These are phyloP conservation scores for Pseudocercospora vitis DNA, from an alignment of 2,329 filamentous ascomycete genomes.

Conservation along the genomic window DNA sequence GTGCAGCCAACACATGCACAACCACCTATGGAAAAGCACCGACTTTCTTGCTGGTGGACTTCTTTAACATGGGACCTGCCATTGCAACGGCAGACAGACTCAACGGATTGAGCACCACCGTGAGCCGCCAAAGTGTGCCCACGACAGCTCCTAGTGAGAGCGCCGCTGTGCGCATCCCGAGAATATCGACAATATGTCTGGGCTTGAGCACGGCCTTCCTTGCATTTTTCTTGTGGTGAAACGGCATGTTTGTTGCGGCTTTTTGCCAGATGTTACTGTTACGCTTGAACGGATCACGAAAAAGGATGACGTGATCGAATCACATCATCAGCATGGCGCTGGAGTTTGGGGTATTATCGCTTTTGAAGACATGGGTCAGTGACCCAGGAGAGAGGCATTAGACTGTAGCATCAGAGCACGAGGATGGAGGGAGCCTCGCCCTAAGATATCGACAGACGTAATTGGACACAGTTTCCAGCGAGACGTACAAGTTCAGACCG, in stretches of 20 bases:
- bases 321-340: background rate
- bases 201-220: conserved; percentile 23
- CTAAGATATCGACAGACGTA: background rate
- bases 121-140: conserved; percentile 16
- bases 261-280: conserved; percentile 8
- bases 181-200: conserved; percentile 17
- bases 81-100: conserved; percentile 43
- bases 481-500: conserved; percentile 13
- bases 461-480: background rate
- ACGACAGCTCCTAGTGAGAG: conserved; percentile 16
- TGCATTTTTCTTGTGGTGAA: conserved; percentile 21
- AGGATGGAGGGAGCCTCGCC: conserved; percentile 10
- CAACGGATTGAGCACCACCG: conserved; percentile 37
- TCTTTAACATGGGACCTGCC: conserved; percentile 45
- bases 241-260: conserved; percentile 15
- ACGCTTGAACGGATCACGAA: conserved; percentile 17
- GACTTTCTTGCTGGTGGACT: conserved; percentile 49
- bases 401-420: conserved; percentile 7
- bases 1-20: conserved; percentile 43
- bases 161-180: conserved; percentile 11
- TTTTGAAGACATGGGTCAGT: conserved; percentile 24
- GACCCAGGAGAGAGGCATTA: conserved; percentile 5
- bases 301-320: conserved; percentile 13
- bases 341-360: background rate
- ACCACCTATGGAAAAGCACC: conserved; percentile 42